Percentiles rank a stretch among this genome's conserved stretches.
phyloP scores from a whole-genome alignment of 345 rosid genomes.

The Schrenkiella parvula region DNA sequence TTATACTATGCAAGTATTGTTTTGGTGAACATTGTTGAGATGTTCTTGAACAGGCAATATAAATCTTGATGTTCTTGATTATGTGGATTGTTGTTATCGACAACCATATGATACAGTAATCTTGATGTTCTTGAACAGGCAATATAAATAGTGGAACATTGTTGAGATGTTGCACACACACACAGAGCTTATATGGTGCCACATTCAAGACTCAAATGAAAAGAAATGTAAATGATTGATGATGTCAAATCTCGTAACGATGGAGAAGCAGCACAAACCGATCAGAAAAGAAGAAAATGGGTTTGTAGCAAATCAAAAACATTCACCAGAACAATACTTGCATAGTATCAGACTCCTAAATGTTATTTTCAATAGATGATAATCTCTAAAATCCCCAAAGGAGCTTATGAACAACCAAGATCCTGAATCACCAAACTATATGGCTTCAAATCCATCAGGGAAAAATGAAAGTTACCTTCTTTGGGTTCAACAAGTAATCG shows the following conservation, averaged over 20 bases:
- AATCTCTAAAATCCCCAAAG: neutral
- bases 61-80: no score
- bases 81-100: neutral
- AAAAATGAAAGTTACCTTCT: slow-evolving; percentile 49
- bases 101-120: neutral
- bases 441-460: neutral
- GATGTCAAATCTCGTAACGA: neutral
- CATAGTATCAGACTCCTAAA: neutral
- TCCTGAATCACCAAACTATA: neutral
- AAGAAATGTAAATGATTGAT: neutral
- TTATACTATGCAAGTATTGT: no score
- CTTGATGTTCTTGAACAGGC: neutral
- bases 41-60: no score
- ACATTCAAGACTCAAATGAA: neutral
- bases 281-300: no score
- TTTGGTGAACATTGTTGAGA: neutral
- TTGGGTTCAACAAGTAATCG: slow-evolving; percentile 81
- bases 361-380: neutral
- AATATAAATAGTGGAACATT: neutral
- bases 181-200: neutral
- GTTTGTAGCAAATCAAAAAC: neutral
- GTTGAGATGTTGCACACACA: neutral
- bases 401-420: neutral
- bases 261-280: neutral
- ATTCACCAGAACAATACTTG: neutral